Conservation (phyloP, 2,329 filamentous ascomycete genomes). For the Stagonosporopsis rhizophila region DNA sequence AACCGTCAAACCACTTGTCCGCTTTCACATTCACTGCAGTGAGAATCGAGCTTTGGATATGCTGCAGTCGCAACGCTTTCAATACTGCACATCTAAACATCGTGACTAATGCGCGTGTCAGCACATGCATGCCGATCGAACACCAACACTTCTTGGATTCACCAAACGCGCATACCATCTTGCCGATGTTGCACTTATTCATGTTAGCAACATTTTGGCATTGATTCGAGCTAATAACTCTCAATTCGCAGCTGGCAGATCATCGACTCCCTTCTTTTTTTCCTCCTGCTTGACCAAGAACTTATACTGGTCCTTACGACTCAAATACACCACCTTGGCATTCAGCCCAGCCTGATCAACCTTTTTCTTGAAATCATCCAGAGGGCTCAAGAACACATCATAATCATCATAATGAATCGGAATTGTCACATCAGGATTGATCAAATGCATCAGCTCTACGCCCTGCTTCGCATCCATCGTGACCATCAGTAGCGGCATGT, state of each 20-base stretch:
- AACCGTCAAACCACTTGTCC: constrained; percentile 13
- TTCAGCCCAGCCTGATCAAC: constrained; percentile 60
- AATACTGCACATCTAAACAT: not conserved
- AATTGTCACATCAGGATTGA: constrained; percentile 68
- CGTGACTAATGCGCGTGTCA: not conserved
- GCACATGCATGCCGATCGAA: too few relatives aligned
- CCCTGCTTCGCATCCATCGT: constrained; percentile 73
- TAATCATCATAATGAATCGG: constrained; percentile 58
- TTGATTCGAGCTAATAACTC: not conserved
- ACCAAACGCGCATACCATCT: not conserved
- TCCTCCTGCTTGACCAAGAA: constrained; percentile 57
- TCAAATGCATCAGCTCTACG: constrained; percentile 64
- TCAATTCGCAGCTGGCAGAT: constrained; percentile 1
- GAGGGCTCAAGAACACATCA: constrained; percentile 65
- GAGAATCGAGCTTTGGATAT: not conserved
- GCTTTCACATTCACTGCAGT: not conserved
- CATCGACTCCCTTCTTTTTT: constrained; percentile 4
- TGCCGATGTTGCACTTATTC: not conserved
- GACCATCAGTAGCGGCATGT: constrained; percentile 68
- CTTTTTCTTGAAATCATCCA: constrained; percentile 66
- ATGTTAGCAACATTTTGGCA: not conserved
- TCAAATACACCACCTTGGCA: constrained; percentile 66
- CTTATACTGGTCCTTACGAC: constrained; percentile 64
- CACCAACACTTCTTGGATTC: too few relatives aligned
- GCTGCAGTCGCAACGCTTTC: not conserved